Evolutionary conservation across 257 asterid species (phyloP).

Genomic region (Scutellaria barbata): DNA sequence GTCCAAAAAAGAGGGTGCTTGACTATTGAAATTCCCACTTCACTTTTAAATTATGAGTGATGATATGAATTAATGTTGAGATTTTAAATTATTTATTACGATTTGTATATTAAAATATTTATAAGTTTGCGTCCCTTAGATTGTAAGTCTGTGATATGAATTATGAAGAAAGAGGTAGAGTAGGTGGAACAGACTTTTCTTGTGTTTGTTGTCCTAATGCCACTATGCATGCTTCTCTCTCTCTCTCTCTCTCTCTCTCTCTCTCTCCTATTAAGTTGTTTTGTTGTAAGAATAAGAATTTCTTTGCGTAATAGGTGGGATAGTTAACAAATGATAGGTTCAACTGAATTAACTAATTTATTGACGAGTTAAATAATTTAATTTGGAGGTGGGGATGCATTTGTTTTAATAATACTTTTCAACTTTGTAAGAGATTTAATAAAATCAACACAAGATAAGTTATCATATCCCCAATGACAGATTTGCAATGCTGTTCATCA

Average conservation of each 20-base stretch:
- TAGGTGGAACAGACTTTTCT: slow-evolving; percentile 39
- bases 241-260: background rate
- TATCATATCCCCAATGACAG: too few species aligned
- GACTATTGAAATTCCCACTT: slow-evolving; percentile 29
- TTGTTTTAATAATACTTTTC: too few species aligned
- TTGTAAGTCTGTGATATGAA: slow-evolving; percentile 5
- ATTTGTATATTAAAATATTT: background rate
- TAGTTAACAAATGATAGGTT: too few species aligned
- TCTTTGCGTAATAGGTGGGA: slow-evolving; percentile 8
- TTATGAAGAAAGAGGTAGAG: slow-evolving; percentile 26
- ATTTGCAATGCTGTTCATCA: too few species aligned
- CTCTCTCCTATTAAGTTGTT: background rate
- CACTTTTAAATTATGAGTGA: background rate
- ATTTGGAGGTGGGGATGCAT: too few species aligned
- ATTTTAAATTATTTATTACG: background rate
- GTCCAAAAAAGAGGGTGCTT: background rate
- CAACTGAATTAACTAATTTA: too few species aligned
- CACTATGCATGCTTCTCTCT: background rate
- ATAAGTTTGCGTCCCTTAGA: background rate
- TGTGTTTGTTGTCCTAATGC: slow-evolving; percentile 37
- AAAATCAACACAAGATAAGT: too few species aligned
- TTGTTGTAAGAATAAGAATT: background rate
- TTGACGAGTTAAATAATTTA: too few species aligned
- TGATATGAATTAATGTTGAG: background rate
- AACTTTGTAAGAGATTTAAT: too few species aligned